These are phyloP conservation scores for Sistotremastrum niveocremeum DNA, from an alignment of 768 basidiomycete genomes.

Conservation along the genomic window DNA sequence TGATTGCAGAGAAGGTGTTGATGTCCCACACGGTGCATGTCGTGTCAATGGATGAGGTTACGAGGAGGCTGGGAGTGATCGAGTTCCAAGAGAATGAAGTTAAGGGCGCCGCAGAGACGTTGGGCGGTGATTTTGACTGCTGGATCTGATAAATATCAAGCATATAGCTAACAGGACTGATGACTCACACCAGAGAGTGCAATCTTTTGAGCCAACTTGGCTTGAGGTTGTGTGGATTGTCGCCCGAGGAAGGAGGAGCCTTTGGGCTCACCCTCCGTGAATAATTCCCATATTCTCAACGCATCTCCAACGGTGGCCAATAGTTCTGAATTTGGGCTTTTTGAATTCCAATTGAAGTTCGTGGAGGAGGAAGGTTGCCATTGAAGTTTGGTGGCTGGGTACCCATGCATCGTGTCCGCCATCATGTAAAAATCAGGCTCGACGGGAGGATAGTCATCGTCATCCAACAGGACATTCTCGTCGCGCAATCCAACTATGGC, in stretches of 20 bases:
- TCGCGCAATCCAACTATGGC: conserved; percentile 70
- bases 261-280: conserved; percentile 44
- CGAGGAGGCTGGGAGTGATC: conserved; percentile 77
- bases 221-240: conserved; percentile 39
- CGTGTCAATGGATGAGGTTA: conserved; percentile 97
- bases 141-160: conserved; percentile 13
- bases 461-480: conserved; percentile 77
- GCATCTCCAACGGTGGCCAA: conserved; percentile 93
- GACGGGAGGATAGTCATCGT: conserved; percentile 46
- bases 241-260: conserved; percentile 61
- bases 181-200: conserved; percentile 66
- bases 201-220: conserved; percentile 59
- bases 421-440: conserved; percentile 70
- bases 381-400: conserved; percentile 85
- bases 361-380: conserved; percentile 77
- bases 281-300: conserved; percentile 82
- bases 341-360: conserved; percentile 55
- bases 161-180: conserved; percentile 2
- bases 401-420: conserved; percentile 74
- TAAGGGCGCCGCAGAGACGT: conserved; percentile 74
- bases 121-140: conserved; percentile 86
- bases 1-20: conserved; percentile 83
- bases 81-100: conserved; percentile 99
- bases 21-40: conserved; percentile 99
- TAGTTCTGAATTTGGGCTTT: conserved; percentile 56